Percentiles rank a stretch among this genome's conserved stretches.
Evolutionary conservation across 805 yeast species (phyloP).

Genomic region (Metschnikowia corniflorae): DNA sequence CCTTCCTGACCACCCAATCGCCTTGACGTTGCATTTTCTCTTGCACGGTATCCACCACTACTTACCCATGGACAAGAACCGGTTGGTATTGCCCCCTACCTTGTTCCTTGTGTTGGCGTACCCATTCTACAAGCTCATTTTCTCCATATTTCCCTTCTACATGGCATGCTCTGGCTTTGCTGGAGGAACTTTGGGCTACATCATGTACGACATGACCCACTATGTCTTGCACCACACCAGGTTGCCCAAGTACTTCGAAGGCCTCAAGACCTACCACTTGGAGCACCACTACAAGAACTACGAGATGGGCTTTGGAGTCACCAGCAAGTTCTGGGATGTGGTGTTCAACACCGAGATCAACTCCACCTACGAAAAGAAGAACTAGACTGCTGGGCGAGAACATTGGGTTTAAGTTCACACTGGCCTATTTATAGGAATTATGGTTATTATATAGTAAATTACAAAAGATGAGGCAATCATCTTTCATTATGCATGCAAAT

Average conservation of each 20-base stretch:
- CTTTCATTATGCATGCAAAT: too few species aligned
- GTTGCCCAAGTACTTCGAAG: slow-evolving; percentile 74
- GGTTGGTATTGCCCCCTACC: slow-evolving; percentile 97
- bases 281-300: slow-evolving; percentile 98
- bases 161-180: slow-evolving; percentile 90
- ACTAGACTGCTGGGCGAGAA: too few species aligned
- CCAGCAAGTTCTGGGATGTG: slow-evolving; percentile 89
- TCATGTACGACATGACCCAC: slow-evolving; percentile 90
- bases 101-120: slow-evolving; percentile 65
- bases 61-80: slow-evolving; percentile 90
- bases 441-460: too few species aligned
- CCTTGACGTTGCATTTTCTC: slow-evolving; percentile 80
- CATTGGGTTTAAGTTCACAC: too few species aligned
- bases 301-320: slow-evolving; percentile 95
- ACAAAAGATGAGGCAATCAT: too few species aligned
- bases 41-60: slow-evolving; percentile 97
- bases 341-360: slow-evolving; percentile 81
- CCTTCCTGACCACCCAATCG: slow-evolving; percentile 74
- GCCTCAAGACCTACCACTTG: slow-evolving; percentile 82
- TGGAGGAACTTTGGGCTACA: slow-evolving; percentile 94
- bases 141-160: slow-evolving; percentile 70
- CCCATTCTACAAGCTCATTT: slow-evolving; percentile 81
- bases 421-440: too few species aligned
- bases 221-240: slow-evolving; percentile 86
- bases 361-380: slow-evolving; percentile 44